Evolutionary conservation across 2,329 filamentous ascomycete genomes (phyloP).

Genomic region (Aspergillus clavatus): DNA sequence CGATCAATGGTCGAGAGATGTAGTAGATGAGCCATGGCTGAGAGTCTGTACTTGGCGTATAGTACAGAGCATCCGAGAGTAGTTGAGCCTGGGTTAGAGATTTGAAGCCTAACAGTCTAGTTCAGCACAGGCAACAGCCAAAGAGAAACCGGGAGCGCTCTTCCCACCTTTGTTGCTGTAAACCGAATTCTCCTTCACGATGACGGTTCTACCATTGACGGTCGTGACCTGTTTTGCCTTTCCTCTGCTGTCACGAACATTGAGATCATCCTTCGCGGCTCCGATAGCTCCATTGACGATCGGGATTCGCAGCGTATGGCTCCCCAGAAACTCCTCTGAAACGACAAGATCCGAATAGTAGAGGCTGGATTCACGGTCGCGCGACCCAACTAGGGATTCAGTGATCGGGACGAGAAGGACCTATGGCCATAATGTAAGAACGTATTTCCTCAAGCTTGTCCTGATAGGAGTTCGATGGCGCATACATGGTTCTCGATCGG

Average conservation of each 20-base stretch:
- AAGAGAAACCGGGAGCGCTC: not conserved
- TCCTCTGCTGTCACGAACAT: conserved; percentile 76
- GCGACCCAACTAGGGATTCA: conserved; percentile 80
- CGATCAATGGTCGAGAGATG: conserved; percentile 83
- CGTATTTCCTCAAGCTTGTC: conserved; percentile 12
- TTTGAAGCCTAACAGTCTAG: conserved; percentile 67
- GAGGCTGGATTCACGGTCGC: conserved; percentile 78
- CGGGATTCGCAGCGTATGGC: conserved; percentile 89
- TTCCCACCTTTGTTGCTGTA: conserved; percentile 92
- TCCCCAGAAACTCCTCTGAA: conserved; percentile 91
- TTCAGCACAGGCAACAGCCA: conserved; percentile 13
- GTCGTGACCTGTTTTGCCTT: conserved; percentile 95
- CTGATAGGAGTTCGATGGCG: conserved; percentile 4
- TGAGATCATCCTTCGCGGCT: conserved; percentile 51
- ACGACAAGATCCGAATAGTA: conserved; percentile 74
- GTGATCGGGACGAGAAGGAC: conserved; percentile 90
- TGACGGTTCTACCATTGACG: conserved; percentile 84
- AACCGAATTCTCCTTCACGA: conserved; percentile 86
- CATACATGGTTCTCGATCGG: conserved; percentile 79
- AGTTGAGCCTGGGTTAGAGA: conserved; percentile 83
- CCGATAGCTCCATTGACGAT: conserved; percentile 45
- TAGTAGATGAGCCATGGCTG: conserved; percentile 96
- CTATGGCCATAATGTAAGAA: conserved; percentile 32
- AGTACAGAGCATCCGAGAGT: conserved; percentile 78
- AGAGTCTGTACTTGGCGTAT: conserved; percentile 80